Percentiles rank a stretch among this genome's conserved stretches.
Conservation (phyloP, 2,329 filamentous ascomycete genomes). For the Colletotrichum scovillei region DNA sequence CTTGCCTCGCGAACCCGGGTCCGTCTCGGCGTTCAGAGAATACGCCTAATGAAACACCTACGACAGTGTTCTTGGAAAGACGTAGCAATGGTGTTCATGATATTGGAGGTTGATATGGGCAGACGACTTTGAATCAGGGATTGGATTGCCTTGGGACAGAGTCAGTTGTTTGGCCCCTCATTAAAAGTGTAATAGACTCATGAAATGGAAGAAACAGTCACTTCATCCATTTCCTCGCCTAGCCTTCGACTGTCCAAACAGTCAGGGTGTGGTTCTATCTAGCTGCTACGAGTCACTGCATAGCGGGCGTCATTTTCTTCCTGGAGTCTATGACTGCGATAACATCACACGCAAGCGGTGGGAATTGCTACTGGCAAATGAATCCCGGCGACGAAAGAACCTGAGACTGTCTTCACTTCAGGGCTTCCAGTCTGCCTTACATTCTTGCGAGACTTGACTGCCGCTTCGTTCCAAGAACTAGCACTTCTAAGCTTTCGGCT, state of each 20-base stretch:
- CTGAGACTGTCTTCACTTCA: accelerated
- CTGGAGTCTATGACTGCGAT: neutral
- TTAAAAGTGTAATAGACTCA: neutral
- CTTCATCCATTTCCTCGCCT: neutral
- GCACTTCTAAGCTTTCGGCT: neutral
- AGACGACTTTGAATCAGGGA: neutral
- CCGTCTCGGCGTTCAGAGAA: too few relatives aligned
- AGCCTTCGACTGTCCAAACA: neutral
- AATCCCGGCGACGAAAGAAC: neutral
- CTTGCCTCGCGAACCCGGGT: too few relatives aligned
- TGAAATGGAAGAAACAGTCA: neutral
- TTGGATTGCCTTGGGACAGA: neutral
- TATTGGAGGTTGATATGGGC: neutral
- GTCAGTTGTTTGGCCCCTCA: neutral
- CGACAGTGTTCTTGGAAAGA: neutral
- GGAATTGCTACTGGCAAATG: neutral
- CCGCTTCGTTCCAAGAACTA: neutral
- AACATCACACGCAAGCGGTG: neutral
- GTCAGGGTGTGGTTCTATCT: neutral
- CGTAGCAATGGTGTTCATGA: neutral
- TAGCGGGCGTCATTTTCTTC: neutral
- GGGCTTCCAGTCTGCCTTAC: neutral
- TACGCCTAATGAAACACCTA: too few relatives aligned
- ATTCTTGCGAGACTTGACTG: too few relatives aligned
- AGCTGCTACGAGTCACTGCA: neutral